Percentiles rank a stretch among this genome's conserved stretches.
phyloP scores from a whole-genome alignment of 176 grass and related monocot genomes.

The Aegilops umbellulata region DNA sequence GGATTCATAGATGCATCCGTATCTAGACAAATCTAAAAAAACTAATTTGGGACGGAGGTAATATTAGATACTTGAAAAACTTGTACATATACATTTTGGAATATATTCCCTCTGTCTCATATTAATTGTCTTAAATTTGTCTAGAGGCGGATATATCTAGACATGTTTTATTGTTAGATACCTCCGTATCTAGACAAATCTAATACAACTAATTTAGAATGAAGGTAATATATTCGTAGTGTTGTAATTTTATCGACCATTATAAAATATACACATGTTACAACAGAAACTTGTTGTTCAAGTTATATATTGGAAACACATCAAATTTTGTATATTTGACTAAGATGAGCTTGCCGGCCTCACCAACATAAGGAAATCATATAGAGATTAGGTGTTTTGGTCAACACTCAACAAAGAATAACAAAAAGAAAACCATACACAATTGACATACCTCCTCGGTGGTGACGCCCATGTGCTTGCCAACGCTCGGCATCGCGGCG shows the following conservation, averaged over 20 bases:
- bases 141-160: no score
- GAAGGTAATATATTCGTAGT: background rate
- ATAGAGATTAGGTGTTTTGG: no score
- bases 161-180: no score
- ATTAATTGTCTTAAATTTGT: background rate
- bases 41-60: no score
- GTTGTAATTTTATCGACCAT: no score
- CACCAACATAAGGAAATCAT: no score
- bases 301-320: background rate
- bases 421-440: background rate
- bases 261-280: background rate
- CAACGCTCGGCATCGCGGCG: constrained; percentile 33
- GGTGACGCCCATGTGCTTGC: constrained; percentile 29
- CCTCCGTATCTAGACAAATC: no score
- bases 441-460: constrained; percentile 16
- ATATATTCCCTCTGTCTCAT: no score
- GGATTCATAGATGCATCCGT: no score
- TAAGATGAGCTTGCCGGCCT: background rate
- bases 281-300: background rate
- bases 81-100: background rate
- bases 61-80: background rate
- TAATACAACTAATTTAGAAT: no score
- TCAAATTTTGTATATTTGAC: background rate
- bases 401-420: no score
- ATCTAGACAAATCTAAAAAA: no score